These are phyloP conservation scores for Triticum turgidum DNA, from an alignment of 176 grass and related monocot genomes.

Conservation along the genomic window DNA sequence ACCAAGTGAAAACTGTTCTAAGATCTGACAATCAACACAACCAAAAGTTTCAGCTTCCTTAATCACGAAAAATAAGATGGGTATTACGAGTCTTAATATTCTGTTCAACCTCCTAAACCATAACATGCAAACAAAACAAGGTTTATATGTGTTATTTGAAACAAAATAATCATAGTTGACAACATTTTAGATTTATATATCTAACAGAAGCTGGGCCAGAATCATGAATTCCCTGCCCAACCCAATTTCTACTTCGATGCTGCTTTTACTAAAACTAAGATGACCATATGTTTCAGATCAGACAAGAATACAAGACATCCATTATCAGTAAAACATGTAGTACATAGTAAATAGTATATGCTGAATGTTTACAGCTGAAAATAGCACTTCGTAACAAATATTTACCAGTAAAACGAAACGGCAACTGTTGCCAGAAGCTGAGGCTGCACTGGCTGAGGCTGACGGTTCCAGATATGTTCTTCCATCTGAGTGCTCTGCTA, in stretches of 20 bases:
- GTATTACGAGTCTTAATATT: background rate
- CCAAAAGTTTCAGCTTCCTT: background rate
- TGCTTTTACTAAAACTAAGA: background rate
- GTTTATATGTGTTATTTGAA: background rate
- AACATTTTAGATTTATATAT: background rate
- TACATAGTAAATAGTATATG: background rate
- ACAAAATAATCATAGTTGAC: background rate
- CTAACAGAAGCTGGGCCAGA: background rate
- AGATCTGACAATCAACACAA: background rate
- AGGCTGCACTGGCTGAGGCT: conserved; percentile 16
- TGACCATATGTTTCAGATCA: background rate
- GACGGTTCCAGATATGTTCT: conserved; percentile 22
- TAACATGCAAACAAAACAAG: background rate
- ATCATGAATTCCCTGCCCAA: background rate
- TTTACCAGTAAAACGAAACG: conserved; percentile 53
- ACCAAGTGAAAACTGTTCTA: conserved; percentile 11
- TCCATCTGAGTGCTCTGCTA: conserved; percentile 37
- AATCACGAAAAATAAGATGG: background rate
- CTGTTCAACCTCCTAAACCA: background rate
- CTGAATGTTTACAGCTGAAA: conserved; percentile 2
- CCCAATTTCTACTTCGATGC: background rate
- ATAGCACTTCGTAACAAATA: background rate
- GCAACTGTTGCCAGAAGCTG: conserved; percentile 17
- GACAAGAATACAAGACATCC: background rate
- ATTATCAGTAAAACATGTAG: background rate